Percentiles rank a stretch among this genome's conserved stretches.
Conservation (phyloP, 192 early-diverging fungal genomes). For the Entrophospora sp. region DNA sequence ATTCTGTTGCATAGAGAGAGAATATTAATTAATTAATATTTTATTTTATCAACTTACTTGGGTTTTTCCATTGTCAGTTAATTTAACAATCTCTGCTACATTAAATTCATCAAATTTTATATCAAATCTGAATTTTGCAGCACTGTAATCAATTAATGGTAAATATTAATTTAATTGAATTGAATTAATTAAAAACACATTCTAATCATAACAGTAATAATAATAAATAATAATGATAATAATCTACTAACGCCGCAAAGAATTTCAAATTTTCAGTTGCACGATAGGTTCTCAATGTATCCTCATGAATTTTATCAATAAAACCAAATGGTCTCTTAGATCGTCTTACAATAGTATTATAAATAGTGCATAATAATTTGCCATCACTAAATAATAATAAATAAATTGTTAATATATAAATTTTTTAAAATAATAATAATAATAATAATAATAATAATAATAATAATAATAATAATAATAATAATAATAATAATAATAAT, state of each 20-base stretch:
- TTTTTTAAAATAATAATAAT: neutral
- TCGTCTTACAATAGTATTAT: slow-evolving; percentile 41
- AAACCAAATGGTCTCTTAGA: slow-evolving; percentile 47
- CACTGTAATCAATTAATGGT: no score
- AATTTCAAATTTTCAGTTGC: slow-evolving; percentile 49
- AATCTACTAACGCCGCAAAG: slow-evolving; percentile 42
- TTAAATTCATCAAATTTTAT: slow-evolving; percentile 39
- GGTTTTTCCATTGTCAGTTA: slow-evolving; percentile 31
- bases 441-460: neutral
- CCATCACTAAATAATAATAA: no score
- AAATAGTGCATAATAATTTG: slow-evolving; percentile 39
- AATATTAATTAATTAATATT: no score
- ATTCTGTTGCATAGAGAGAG: no score
- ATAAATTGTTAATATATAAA: no score
- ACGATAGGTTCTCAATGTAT: slow-evolving; percentile 44
- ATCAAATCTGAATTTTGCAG: slow-evolving; percentile 48
- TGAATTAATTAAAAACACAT: neutral
- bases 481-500: neutral
- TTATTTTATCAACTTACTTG: slow-evolving; percentile 37
- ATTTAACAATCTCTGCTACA: slow-evolving; percentile 38
- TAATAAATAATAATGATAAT: neutral
- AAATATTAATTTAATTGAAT: no score
- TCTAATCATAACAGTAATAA: neutral
- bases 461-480: neutral
- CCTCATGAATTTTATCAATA: slow-evolving; percentile 47